Base-by-base conservation (phyloP, 1,284 basidiomycete species). In the Sanguinoderma infundibulare region DNA sequence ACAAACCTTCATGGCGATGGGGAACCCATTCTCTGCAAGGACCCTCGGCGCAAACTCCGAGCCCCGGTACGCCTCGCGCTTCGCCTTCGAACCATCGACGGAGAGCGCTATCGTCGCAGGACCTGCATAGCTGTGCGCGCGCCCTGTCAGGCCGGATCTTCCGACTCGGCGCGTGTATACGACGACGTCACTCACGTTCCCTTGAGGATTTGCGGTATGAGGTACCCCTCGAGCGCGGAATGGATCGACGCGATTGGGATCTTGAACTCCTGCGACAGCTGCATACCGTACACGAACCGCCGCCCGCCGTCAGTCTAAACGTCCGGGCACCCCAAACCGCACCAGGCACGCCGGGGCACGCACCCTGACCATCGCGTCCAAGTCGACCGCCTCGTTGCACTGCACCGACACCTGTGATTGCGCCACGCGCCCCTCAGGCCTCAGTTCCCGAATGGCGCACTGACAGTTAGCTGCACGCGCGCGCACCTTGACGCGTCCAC, bases 241-340 rank as follows among this genome's bases (percentile, higher is more conserved):
- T 96, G 95, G 74, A 96, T 89, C 0, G 89, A 87, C 1, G 91
- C 87, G 60, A 94, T 83, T 5, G 87, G 87, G 75, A 95, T 94
- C 67, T 88, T 80, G 82, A 95, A 97, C 74, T 91, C 89, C 66
- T 89, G 87, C 36, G 87, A 83, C n/a, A 90, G 73, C 87, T 89
- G 55, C 49, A 9, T 17, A 36, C 20, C 28, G n/a, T n/a, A n/a
- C n/a, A n/a, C n/a, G n/a, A n/a, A n/a, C n/a, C n/a, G n/a, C n/a
- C n/a, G 40, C 34, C 36, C 30, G 14, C 59, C 42, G 38, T 58
- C 32, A 39, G 30, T 4, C 26, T 17, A 26, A 28, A 8, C 30
- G n/a, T n/a, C 9, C 12, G 14, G 22, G 15, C 49, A 9, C 10
- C 17, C 46, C 12, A 44, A 56, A 32, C 44, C 5, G 2, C 12